These are phyloP conservation scores for Aspergillus fischeri DNA, from an alignment of 2,329 filamentous ascomycete genomes.

Conservation along the genomic window DNA sequence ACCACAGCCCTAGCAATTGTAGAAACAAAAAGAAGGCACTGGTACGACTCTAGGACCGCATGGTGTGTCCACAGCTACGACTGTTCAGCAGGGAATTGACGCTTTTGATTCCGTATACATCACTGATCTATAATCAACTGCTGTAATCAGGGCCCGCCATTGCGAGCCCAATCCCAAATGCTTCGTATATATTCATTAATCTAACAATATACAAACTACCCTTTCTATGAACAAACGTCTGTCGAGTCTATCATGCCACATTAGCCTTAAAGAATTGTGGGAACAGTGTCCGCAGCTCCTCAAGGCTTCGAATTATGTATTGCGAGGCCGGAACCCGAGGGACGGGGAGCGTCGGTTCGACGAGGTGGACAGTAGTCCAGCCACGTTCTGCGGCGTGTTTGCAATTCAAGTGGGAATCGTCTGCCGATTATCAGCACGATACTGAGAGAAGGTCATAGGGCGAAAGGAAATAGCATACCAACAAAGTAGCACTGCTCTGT, in stretches of 20 bases:
- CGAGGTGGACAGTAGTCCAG: constrained; percentile 81
- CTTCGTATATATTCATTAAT: constrained; percentile 7
- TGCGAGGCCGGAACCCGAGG: constrained; percentile 65
- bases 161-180: not conserved
- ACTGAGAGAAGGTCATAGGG: not conserved
- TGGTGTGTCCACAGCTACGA: too few species aligned
- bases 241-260: constrained; percentile 1
- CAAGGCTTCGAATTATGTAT: constrained; percentile 69
- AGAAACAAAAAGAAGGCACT: too few species aligned
- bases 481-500: constrained; percentile 84
- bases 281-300: constrained; percentile 71
- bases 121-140: not conserved
- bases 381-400: constrained; percentile 70
- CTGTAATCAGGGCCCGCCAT: not conserved
- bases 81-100: not conserved
- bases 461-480: constrained; percentile 53
- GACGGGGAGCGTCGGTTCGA: constrained; percentile 67
- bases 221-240: constrained; percentile 4
- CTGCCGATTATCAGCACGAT: constrained; percentile 35
- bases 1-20: too few species aligned
- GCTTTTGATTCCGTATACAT: not conserved
- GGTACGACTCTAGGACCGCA: too few species aligned
- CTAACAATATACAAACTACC: constrained; percentile 1
- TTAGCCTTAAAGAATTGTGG: constrained; percentile 75
- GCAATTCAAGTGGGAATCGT: constrained; percentile 85